Evolutionary conservation across 140 eudicot species (phyloP).

Genomic region (Bidens hawaiensis): DNA sequence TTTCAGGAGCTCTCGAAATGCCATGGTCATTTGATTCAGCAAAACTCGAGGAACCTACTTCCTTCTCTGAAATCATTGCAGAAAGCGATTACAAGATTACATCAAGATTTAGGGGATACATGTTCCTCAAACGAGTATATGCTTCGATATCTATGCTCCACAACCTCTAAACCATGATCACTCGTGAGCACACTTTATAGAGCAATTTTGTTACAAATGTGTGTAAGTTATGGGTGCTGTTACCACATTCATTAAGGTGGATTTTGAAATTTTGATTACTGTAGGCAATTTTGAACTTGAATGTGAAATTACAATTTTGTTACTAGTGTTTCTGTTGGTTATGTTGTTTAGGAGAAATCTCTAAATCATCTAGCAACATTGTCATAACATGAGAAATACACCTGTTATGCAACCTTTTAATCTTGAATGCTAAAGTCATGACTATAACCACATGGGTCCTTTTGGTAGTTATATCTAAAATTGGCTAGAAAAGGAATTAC

Average conservation of each 20-base stretch:
- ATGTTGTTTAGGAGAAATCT: background rate
- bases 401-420: too few relatives aligned
- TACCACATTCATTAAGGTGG: background rate
- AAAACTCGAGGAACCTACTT: slow-evolving; percentile 70
- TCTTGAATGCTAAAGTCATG: too few relatives aligned
- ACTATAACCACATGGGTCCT: too few relatives aligned
- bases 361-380: too few relatives aligned
- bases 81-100: slow-evolving; percentile 76
- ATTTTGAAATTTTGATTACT: background rate
- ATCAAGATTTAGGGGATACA: slow-evolving; percentile 90
- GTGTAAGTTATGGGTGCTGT: slow-evolving; percentile 6
- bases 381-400: too few relatives aligned
- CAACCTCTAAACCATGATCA: slow-evolving; percentile 43
- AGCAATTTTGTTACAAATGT: slow-evolving; percentile 27
- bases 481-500: too few relatives aligned
- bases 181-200: slow-evolving; percentile 6
- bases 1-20: slow-evolving; percentile 75
- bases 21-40: slow-evolving; percentile 77
- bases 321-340: background rate
- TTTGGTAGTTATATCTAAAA: too few relatives aligned
- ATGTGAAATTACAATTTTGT: slow-evolving; percentile 2
- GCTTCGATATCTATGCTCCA: slow-evolving; percentile 80
- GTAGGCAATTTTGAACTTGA: background rate
- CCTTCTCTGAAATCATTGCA: slow-evolving; percentile 91
- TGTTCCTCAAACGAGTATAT: slow-evolving; percentile 89